Base-by-base conservation (phyloP, 1,284 basidiomycete genomes). In the Cryptococcus hybrid region DNA sequence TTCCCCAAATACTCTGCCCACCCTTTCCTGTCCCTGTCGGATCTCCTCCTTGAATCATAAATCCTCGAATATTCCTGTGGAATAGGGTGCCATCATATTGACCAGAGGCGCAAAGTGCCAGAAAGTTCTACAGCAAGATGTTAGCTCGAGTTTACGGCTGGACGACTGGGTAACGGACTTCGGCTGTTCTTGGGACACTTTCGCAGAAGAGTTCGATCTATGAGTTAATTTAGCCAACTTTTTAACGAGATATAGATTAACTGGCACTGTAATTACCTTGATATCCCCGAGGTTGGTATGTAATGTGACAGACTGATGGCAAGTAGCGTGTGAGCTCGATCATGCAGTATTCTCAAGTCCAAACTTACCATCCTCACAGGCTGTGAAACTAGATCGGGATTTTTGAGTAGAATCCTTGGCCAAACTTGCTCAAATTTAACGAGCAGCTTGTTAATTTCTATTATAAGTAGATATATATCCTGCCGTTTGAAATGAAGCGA, bases 171-270 rank as follows among this genome's bases (percentile, higher is more conserved):
- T 36, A 51, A 70, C 79, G 18, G 63, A 91, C 92, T 82, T 99
- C 94, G 61, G 94, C 92, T 15, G 93, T 83, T 70, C 92, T 90
- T 11, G 95, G 95, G 13, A 92, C 90, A 7, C 92, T 86, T 77
- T 99, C 95, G 78, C 95, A 98, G 79, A 98, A 99, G 30, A 99
- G 78, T 78, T 99, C 95, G 64, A 98, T 87, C 92, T 97, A 71
- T 3, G 48, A 51, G 8, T 47, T 52, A 15, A n/a, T 38, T 35
- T n/a, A 18, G 18, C 5, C 30, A 18, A 51, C 24, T 39, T 54
- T 35, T 7, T 42, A 43, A 34, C 39, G 54, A 35, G 44, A 35
- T 42, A 11, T 18, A 51, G 24, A 40, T 55, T 35, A 7, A 39
- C 39, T 18, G 38, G 54, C 35, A 44, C 34, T 43, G 11, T 44